A percentile compares a stretch with the other conserved stretches of the same genome.
Conservation (phyloP, 2,329 filamentous ascomycete species). For the Botrytis aclada region DNA sequence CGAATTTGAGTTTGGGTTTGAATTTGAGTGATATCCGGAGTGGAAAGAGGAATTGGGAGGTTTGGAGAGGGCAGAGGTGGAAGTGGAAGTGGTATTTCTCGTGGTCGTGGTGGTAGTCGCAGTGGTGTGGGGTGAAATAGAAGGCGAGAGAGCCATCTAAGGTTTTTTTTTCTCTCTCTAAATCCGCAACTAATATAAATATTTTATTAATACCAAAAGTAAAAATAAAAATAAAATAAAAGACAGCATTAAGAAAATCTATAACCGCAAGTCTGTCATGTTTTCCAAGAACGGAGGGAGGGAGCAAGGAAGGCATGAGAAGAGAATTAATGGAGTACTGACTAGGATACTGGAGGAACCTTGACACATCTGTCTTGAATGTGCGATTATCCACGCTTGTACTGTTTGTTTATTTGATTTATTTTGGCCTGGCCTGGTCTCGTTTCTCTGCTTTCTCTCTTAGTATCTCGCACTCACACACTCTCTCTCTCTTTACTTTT, state of each 20-base stretch:
- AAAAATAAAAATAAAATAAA: neutral
- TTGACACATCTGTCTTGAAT: slow-evolving; percentile 15
- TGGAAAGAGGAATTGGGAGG: slow-evolving; percentile 8
- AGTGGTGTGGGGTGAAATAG: slow-evolving; percentile 17
- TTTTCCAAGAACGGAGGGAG: neutral
- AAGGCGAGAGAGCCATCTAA: slow-evolving; percentile 24
- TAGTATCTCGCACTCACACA: too few species aligned
- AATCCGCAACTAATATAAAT: neutral
- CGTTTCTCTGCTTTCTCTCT: neutral
- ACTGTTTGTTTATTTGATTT: neutral
- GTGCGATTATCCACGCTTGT: neutral
- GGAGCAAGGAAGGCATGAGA: slow-evolving; percentile 3
- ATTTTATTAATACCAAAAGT: neutral
- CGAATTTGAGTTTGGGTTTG: neutral
- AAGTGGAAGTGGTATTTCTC: neutral
- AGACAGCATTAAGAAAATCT: neutral
- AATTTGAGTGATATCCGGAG: neutral
- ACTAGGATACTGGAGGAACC: neutral
- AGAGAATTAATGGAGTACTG: slow-evolving; percentile 10
- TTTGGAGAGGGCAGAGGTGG: slow-evolving; percentile 6
- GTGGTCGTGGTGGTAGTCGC: slow-evolving; percentile 2
- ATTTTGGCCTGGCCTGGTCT: neutral
- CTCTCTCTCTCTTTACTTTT: neutral
- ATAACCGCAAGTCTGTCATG: neutral
- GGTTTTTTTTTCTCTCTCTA: neutral